Conservation (phyloP, 1,284 basidiomycete species). For the Trametes versicolor region DNA sequence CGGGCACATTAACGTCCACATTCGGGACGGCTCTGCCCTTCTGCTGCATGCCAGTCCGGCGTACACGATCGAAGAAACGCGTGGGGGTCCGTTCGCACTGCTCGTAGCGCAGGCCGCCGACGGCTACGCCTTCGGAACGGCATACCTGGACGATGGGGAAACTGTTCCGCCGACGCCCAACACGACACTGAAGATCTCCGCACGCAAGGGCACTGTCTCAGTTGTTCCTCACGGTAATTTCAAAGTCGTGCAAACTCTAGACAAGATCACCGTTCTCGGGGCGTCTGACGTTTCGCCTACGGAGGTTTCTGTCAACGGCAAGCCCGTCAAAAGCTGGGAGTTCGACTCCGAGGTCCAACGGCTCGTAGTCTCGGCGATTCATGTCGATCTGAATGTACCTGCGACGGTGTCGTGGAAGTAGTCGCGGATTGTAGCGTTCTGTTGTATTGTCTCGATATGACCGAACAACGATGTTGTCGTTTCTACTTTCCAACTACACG, state of each 20-base stretch:
- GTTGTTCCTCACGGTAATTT: slow-evolving; percentile 50
- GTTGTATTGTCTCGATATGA: not conserved
- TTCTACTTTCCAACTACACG: no score
- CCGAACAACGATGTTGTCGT: no score
- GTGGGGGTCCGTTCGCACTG: slow-evolving; percentile 61
- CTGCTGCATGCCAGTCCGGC: slow-evolving; percentile 63
- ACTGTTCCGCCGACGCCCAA: slow-evolving; percentile 61
- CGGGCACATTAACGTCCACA: slow-evolving; percentile 76
- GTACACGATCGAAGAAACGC: slow-evolving; percentile 69
- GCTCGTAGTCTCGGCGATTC: slow-evolving; percentile 32
- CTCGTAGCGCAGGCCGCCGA: slow-evolving; percentile 60
- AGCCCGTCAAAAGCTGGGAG: slow-evolving; percentile 25
- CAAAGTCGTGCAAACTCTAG: slow-evolving; percentile 43
- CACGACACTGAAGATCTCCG: slow-evolving; percentile 54
- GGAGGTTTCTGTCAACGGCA: slow-evolving; percentile 26
- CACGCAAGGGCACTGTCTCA: slow-evolving; percentile 43
- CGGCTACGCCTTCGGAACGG: slow-evolving; percentile 60
- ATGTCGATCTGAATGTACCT: slow-evolving; percentile 35
- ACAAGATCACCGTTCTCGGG: slow-evolving; percentile 48
- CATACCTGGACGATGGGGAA: slow-evolving; percentile 74
- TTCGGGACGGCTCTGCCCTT: slow-evolving; percentile 66
- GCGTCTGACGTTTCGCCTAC: slow-evolving; percentile 41
- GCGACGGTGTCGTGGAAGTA: slow-evolving; percentile 29
- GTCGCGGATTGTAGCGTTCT: not conserved
- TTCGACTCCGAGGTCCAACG: slow-evolving; percentile 36